Percentiles rank a stretch among this genome's conserved stretches.
These are phyloP conservation scores for Paspalum notatum DNA, from an alignment of 176 grass and related monocot genomes.

Conservation along the genomic window DNA sequence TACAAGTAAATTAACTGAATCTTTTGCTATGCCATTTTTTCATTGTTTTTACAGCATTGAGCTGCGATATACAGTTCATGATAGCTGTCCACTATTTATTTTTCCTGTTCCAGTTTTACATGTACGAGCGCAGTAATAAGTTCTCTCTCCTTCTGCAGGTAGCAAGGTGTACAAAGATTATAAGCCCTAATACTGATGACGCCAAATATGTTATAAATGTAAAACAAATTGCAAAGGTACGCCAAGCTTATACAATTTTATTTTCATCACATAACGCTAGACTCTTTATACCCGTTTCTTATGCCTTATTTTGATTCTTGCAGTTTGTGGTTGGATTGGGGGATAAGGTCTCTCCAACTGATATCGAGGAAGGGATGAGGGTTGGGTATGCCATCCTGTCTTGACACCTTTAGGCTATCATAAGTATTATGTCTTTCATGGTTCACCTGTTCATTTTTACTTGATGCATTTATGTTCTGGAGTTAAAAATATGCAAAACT, in stretches of 20 bases:
- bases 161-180: constrained; percentile 97
- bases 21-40: background rate
- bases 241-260: background rate
- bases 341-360: constrained; percentile 91
- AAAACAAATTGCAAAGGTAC: constrained; percentile 98
- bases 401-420: background rate
- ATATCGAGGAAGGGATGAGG: constrained; percentile 98
- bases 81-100: background rate
- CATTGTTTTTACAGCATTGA: background rate
- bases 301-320: constrained; percentile 32
- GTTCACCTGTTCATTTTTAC: background rate
- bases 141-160: constrained; percentile 48
- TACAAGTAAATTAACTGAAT: constrained; percentile 61
- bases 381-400: constrained; percentile 65
- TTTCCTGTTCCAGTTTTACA: background rate
- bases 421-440: background rate
- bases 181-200: constrained; percentile 92
- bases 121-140: background rate
- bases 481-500: background rate
- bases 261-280: background rate
- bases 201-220: constrained; percentile 99
- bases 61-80: constrained; percentile 1
- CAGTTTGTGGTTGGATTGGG: constrained; percentile 96
- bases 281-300: constrained; percentile 6
- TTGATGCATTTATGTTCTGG: constrained; percentile 5